Percentiles rank a stretch among this genome's conserved stretches.
Conservation (phyloP, 2,329 filamentous ascomycete species). For the Hypoxylon rubiginosum region DNA sequence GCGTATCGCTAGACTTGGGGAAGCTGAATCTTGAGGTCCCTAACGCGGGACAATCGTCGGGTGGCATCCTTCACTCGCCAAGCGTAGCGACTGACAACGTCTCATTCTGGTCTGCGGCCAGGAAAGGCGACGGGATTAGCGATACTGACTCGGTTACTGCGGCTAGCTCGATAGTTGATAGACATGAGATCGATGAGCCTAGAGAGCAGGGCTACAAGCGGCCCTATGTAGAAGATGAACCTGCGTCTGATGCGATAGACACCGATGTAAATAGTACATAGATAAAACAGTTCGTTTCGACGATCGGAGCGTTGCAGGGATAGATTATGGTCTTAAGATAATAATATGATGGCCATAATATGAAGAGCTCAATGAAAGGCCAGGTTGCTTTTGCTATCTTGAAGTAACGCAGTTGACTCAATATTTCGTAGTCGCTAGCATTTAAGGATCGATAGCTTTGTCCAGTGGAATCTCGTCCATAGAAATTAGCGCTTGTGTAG, state of each 20-base stretch:
- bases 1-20: slow-evolving; percentile 24
- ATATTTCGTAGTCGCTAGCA: no score
- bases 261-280: slow-evolving; percentile 22
- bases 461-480: no score
- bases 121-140: slow-evolving; percentile 37
- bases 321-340: not conserved
- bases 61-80: slow-evolving; percentile 37
- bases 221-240: slow-evolving; percentile 48
- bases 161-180: slow-evolving; percentile 43
- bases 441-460: no score
- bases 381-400: not conserved
- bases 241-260: slow-evolving; percentile 1
- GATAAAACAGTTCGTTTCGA: not conserved
- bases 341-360: slow-evolving; percentile 5
- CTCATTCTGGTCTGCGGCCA: slow-evolving; percentile 47
- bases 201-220: slow-evolving; percentile 32
- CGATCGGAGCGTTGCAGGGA: not conserved
- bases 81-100: slow-evolving; percentile 45
- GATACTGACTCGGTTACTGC: slow-evolving; percentile 46
- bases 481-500: no score
- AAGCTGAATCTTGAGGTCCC: slow-evolving; percentile 32
- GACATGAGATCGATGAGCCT: slow-evolving; percentile 29
- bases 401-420: not conserved
- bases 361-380: not conserved
- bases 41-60: slow-evolving; percentile 6